Percentiles rank a stretch among this genome's conserved stretches.
phyloP scores from a whole-genome alignment of 2,329 filamentous ascomycete genomes.

The Aspergillus pseudotamarii region DNA sequence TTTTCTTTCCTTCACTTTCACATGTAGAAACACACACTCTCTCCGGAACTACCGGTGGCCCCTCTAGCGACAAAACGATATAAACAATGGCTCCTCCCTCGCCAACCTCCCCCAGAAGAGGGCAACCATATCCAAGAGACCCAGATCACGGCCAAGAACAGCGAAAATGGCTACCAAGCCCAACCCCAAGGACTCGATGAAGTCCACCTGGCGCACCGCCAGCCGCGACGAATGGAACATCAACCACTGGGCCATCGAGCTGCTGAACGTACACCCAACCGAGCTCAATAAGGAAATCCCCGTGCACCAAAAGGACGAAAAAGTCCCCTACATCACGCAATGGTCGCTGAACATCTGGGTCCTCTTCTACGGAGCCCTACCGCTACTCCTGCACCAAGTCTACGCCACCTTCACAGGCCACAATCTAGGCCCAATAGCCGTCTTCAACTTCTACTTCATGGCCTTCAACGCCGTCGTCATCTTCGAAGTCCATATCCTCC shows the following conservation, averaged over 20 bases:
- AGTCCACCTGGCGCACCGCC: conserved; percentile 32
- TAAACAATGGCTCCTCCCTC: not conserved
- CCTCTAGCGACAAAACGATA: not conserved
- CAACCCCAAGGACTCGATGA: conserved; percentile 34
- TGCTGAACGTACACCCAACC: conserved; percentile 27
- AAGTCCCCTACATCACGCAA: conserved; percentile 15
- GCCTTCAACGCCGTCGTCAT: conserved; percentile 10
- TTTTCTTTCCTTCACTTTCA: not conserved
- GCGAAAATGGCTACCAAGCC: conserved; percentile 22
- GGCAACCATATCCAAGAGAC: not conserved
- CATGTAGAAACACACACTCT: not conserved
- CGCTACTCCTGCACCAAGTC: conserved; percentile 12
- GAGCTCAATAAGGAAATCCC: conserved; percentile 27
- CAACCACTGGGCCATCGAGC: conserved; percentile 29
- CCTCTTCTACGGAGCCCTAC: conserved; percentile 5
- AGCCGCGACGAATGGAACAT: conserved; percentile 27
- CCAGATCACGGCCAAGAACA: not conserved
- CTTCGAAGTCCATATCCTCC: conserved; percentile 12
- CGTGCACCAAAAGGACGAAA: not conserved
- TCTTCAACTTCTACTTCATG: conserved; percentile 16
- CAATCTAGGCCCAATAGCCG: conserved; percentile 5
- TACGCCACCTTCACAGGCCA: conserved; percentile 9
- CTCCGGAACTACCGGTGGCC: not conserved
- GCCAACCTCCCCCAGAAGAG: not conserved
- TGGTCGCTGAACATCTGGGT: conserved; percentile 11